These are phyloP conservation scores for Heritiera fomes DNA, from an alignment of 345 rosid species.

Conservation along the genomic window DNA sequence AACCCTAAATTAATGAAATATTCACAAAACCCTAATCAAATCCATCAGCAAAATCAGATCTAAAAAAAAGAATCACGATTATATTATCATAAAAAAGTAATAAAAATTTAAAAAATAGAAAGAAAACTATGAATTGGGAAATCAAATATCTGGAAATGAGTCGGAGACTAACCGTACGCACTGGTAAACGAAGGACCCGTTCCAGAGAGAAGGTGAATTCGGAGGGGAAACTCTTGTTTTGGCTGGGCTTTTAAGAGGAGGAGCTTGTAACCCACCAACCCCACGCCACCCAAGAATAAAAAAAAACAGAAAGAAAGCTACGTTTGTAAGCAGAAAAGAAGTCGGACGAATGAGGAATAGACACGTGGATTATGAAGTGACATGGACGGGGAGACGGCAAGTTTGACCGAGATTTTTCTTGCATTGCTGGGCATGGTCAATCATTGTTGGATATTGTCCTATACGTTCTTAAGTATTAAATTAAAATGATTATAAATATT, in stretches of 20 bases:
- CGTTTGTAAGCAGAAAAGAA: not conserved
- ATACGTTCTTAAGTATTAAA: no score
- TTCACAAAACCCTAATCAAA: not conserved
- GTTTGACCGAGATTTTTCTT: not conserved
- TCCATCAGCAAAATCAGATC: conserved; percentile 4
- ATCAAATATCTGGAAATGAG: not conserved
- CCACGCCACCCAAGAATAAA: no score
- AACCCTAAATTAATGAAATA: not conserved
- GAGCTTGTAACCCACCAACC: no score
- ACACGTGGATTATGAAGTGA: not conserved
- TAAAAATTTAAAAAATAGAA: no score
- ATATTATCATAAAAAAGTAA: not conserved
- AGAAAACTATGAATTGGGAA: not conserved
- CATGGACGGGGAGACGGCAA: not conserved
- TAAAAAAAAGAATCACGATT: not conserved
- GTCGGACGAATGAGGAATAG: not conserved
- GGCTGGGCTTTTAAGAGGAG: not conserved
- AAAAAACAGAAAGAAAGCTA: not conserved
- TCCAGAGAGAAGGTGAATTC: not conserved
- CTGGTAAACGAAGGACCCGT: no score
- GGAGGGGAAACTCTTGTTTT: not conserved
- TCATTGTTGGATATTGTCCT: not conserved
- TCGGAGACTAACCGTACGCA: conserved; percentile 2
- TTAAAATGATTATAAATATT: no score
- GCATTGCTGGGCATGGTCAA: not conserved